Base-by-base conservation (phyloP, 345 rosid species). In the Sonneratia caseolaris region DNA sequence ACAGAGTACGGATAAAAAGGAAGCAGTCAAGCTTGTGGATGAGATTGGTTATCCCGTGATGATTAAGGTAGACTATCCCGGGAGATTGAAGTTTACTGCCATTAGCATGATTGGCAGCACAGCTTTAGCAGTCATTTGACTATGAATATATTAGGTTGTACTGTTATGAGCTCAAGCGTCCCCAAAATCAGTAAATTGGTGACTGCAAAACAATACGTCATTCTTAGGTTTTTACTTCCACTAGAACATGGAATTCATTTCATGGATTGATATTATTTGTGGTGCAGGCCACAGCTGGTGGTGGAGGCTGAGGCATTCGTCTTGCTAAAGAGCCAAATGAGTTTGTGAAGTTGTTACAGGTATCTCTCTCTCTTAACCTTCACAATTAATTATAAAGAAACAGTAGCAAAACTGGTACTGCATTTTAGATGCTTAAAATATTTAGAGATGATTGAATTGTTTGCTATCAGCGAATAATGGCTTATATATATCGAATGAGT, bases 301-400 rank as follows among this genome's bases (percentile, higher is more conserved):
- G 99, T 82, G 99, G 97, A 73, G 97, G 98, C 62, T 91, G 97
- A 81, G 99, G 99, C 77, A 94, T 94, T 97, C 97, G 97, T 72
- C 97, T 94, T 71, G 97, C 97, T 66, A 94, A 90, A 76, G 96
- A 87, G 78, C 97, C 97, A 24, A 88, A 80, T 21, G 99, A 94
- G 79, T 94, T 94, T 89, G 97, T 94, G 62, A 91, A 94, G 86
- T 79, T 94, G 79, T 80, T 94, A 32, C 97, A 91, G 97, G 99
- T 95, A 86, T 24, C 32, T 27, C 66, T 62, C 32, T 47, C 3
- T 61, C 3, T 61, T 27, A 27, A 27, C 32, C 10, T 35, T 2
- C 14, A 36, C 27, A 35, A 3, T 62, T 62, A 19, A 27, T 27
- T 27, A 27, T 27, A 27, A 27, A 27, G 32, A 27, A 27, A 27